A percentile compares a stretch with the other conserved stretches of the same genome.
These are phyloP conservation scores for Ustilago trichophora DNA, from an alignment of 1,284 basidiomycete genomes.

Conservation along the genomic window DNA sequence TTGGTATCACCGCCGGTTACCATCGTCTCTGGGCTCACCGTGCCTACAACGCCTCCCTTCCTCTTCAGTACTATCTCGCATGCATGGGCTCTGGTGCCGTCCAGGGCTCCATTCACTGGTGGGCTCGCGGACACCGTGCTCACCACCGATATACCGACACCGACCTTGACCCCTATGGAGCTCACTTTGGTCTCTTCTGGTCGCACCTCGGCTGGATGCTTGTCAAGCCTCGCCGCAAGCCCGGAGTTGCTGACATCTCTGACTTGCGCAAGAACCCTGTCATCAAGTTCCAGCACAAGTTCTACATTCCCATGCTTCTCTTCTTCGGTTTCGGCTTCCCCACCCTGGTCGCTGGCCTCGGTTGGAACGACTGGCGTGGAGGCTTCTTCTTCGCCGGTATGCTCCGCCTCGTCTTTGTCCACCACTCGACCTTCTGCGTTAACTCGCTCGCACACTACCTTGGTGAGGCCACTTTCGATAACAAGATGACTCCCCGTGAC, in stretches of 20 bases:
- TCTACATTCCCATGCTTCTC: constrained; percentile 64
- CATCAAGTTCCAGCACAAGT: constrained; percentile 65
- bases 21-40: constrained; percentile 66
- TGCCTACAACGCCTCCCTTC: constrained; percentile 56
- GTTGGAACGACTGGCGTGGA: constrained; percentile 64
- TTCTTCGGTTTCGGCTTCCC: constrained; percentile 63
- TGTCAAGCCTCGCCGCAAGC: constrained; percentile 65
- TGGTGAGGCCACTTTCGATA: constrained; percentile 64
- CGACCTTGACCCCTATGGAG: constrained; percentile 65
- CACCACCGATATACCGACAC: constrained; percentile 67
- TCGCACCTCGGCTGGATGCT: constrained; percentile 67
- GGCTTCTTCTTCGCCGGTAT: constrained; percentile 66
- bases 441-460: constrained; percentile 66
- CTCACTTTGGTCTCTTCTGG: constrained; percentile 64
- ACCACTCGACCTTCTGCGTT: constrained; percentile 66
- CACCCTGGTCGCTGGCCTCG: constrained; percentile 64
- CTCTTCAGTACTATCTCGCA: constrained; percentile 61
- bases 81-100: constrained; percentile 65
- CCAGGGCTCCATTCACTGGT: constrained; percentile 65
- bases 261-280: constrained; percentile 64
- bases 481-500: constrained; percentile 65
- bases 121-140: constrained; percentile 65
- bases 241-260: constrained; percentile 64
- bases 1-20: constrained; percentile 64
- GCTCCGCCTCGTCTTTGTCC: constrained; percentile 63